phyloP scores from a whole-genome alignment of 2,329 filamentous ascomycete genomes.

The Orbilia brochopaga region DNA sequence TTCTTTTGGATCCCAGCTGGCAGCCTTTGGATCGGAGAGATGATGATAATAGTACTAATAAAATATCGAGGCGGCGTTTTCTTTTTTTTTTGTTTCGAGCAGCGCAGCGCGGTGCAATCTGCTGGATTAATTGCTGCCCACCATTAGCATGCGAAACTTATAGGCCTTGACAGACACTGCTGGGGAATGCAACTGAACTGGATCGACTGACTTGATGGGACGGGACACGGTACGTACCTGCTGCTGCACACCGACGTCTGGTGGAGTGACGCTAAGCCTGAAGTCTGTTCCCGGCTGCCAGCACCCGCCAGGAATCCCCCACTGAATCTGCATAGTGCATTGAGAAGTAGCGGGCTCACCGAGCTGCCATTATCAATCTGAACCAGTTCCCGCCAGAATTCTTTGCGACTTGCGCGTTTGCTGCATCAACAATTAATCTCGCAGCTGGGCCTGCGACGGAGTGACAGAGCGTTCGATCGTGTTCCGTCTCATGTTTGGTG shows the following conservation, averaged over 20 bases:
- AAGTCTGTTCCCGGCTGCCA: no score
- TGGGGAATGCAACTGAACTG: conserved; percentile 11
- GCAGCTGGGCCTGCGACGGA: conserved; percentile 13
- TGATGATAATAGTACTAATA: neutral
- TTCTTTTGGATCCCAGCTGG: conserved; percentile 12
- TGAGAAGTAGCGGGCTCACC: conserved; percentile 34
- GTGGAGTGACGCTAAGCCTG: neutral
- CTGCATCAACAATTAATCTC: conserved; percentile 33
- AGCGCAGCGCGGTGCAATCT: conserved; percentile 8
- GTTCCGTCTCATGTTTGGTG: conserved; percentile 1
- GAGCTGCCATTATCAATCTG: conserved; percentile 47
- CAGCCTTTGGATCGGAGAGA: conserved; percentile 8
- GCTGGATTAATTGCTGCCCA: conserved; percentile 18
- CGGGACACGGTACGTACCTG: neutral
- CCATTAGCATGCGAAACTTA: conserved; percentile 47
- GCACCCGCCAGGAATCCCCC: neutral
- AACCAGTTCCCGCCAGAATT: conserved; percentile 42
- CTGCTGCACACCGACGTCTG: conserved; percentile 1
- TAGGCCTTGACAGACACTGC: conserved; percentile 36
- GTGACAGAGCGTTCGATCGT: conserved; percentile 17
- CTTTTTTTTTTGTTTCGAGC: conserved; percentile 7
- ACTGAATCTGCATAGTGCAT: conserved; percentile 1
- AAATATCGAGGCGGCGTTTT: neutral
- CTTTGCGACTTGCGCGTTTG: conserved; percentile 48
- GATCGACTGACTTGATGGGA: conserved; percentile 1